phyloP scores from a whole-genome alignment of 306 rosid genomes.

The Myrica gale region DNA sequence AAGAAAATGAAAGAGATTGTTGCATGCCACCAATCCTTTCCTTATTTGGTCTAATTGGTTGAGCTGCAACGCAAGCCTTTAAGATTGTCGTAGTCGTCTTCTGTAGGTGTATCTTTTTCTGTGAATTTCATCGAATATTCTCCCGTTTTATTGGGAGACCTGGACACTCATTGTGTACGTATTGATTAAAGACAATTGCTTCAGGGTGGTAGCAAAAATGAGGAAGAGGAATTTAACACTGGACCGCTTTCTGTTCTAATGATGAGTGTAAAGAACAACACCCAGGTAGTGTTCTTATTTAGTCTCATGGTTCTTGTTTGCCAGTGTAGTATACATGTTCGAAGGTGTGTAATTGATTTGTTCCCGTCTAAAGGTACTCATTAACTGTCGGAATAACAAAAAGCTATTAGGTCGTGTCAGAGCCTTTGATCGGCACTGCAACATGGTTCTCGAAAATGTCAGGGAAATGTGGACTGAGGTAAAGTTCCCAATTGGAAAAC shows the following conservation, averaged over 20 bases:
- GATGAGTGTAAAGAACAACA: constrained; percentile 93
- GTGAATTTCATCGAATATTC: neutral
- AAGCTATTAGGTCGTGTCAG: constrained; percentile 90
- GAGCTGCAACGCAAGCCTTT: neutral
- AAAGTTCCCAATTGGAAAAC: constrained; percentile 4
- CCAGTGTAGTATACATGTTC: neutral
- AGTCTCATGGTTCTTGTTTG: no score
- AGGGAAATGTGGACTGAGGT: constrained; percentile 99
- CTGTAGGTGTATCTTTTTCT: neutral
- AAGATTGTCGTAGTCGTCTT: neutral
- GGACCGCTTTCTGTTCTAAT: constrained; percentile 88
- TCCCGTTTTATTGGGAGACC: neutral
- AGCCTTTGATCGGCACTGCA: constrained; percentile 94
- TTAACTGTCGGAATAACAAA: constrained; percentile 82
- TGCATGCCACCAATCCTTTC: no score
- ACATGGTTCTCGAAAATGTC: constrained; percentile 96
- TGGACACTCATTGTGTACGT: neutral
- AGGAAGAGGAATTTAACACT: constrained; percentile 90
- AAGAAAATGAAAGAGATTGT: no score
- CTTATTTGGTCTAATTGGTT: no score
- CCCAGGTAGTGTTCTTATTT: constrained; percentile 53
- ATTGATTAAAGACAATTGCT: neutral
- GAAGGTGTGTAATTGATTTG: neutral
- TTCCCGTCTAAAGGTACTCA: constrained; percentile 51
- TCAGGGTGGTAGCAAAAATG: constrained; percentile 50